Evolutionary conservation across 2,329 filamentous ascomycete genomes (phyloP).

Genomic region (Colletotrichum karsti): DNA sequence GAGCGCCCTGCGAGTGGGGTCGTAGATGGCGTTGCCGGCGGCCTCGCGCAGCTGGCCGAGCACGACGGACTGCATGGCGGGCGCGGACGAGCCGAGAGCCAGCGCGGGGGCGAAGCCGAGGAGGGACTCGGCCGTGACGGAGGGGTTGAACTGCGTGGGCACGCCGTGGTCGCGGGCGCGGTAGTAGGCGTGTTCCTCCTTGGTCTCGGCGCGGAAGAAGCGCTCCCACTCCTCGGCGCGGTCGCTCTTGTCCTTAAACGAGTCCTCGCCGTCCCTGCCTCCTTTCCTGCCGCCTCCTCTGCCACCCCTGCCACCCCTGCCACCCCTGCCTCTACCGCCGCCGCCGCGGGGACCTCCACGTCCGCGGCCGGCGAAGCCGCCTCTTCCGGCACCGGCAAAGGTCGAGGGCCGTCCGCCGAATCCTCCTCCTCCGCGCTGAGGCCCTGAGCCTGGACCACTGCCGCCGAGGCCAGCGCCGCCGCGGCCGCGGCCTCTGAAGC

Average conservation of each 20-base stretch:
- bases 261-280: constrained; percentile 23
- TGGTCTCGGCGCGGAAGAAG: constrained; percentile 29
- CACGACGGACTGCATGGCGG: neutral
- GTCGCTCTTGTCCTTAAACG: neutral
- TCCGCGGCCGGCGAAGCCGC: constrained; percentile 15
- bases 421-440: no score
- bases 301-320: constrained; percentile 33
- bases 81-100: constrained; percentile 30
- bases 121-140: neutral
- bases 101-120: constrained; percentile 36
- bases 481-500: constrained; percentile 13
- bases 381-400: constrained; percentile 13
- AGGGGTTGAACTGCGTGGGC: constrained; percentile 36
- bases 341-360: constrained; percentile 15
- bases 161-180: constrained; percentile 33
- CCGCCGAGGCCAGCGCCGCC: no score
- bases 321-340: neutral
- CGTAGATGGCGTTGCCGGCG: neutral
- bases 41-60: neutral
- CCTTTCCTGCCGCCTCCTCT: constrained; percentile 29
- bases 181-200: constrained; percentile 36
- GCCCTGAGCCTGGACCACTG: no score
- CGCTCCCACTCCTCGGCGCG: constrained; percentile 12
- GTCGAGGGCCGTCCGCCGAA: no score
- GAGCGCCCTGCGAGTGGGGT: constrained; percentile 4